These are phyloP conservation scores for Sporisorium reilianum DNA, from an alignment of 1,284 basidiomycete genomes.

Conservation along the genomic window DNA sequence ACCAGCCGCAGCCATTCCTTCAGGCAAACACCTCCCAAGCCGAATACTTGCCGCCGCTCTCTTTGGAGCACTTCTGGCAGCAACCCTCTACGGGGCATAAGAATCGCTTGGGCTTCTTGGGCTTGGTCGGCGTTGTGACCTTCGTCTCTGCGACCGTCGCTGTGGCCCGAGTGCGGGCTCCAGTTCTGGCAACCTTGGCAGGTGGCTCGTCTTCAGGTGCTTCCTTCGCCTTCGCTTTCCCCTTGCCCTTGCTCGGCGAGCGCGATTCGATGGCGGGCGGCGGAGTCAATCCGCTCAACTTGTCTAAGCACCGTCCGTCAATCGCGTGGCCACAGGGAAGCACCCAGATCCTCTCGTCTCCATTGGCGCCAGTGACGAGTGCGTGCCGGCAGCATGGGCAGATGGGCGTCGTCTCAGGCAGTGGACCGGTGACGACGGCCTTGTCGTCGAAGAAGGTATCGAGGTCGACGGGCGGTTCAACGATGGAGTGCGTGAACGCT, in stretches of 20 bases:
- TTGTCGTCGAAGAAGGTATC: conserved; percentile 60
- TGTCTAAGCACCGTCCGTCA: conserved; percentile 59
- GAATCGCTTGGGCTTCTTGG: conserved; percentile 51
- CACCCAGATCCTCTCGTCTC: conserved; percentile 57
- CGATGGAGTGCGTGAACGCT: conserved; percentile 51
- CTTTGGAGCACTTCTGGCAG: conserved; percentile 56
- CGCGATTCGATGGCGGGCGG: not conserved
- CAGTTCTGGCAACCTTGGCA: conserved; percentile 19
- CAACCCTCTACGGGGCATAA: conserved; percentile 60
- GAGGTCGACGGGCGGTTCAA: conserved; percentile 65
- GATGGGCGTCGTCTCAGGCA: conserved; percentile 63
- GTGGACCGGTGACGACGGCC: conserved; percentile 51
- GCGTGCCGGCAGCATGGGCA: conserved; percentile 59
- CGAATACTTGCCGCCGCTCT: conserved; percentile 45
- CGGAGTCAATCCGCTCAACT: conserved; percentile 39
- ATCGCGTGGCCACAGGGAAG: conserved; percentile 65
- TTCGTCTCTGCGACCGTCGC: conserved; percentile 4
- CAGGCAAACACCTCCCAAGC: conserved; percentile 39
- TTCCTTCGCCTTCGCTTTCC: conserved; percentile 39
- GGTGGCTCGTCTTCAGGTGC: conserved; percentile 18
- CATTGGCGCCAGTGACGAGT: conserved; percentile 52
- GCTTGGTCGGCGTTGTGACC: conserved; percentile 12
- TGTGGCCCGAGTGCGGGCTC: conserved; percentile 18
- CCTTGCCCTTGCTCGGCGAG: conserved; percentile 22
- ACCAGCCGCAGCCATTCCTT: not conserved